A percentile compares a stretch with the other conserved stretches of the same genome.
These are phyloP conservation scores for Cercophora sp. DNA, from an alignment of 495 filamentous ascomycete genomes.

Conservation along the genomic window DNA sequence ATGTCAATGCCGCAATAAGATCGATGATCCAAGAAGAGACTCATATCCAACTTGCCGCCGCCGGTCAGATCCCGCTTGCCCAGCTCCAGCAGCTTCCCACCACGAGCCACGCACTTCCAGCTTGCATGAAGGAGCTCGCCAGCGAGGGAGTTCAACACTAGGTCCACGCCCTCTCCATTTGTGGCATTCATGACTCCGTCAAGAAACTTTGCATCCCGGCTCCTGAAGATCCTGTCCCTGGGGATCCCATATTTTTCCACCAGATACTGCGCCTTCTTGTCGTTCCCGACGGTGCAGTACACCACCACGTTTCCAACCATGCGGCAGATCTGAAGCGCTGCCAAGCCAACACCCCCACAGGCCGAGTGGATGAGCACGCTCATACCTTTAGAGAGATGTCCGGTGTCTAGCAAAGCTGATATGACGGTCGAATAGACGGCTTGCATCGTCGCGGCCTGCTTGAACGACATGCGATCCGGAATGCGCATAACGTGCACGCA, in stretches of 20 bases:
- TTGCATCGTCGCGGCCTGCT: slow-evolving; percentile 27
- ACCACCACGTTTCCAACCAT: slow-evolving; percentile 16
- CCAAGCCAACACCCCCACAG: slow-evolving; percentile 45
- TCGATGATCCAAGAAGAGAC: slow-evolving; percentile 36
- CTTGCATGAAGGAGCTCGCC: slow-evolving; percentile 46
- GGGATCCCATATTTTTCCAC: slow-evolving; percentile 34
- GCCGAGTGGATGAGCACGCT: slow-evolving; percentile 48
- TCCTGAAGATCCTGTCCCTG: slow-evolving; percentile 37
- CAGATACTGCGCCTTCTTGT: slow-evolving; percentile 38
- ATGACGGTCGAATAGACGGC: slow-evolving; percentile 32
- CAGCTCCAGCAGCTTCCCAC: slow-evolving; percentile 51
- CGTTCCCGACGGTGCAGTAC: slow-evolving; percentile 43
- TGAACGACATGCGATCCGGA: slow-evolving; percentile 28
- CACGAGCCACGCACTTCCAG: slow-evolving; percentile 47
- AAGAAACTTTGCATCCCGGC: slow-evolving; percentile 27
- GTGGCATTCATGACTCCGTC: slow-evolving; percentile 43
- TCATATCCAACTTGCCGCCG: slow-evolving; percentile 36
- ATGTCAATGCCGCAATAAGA: slow-evolving; percentile 46
- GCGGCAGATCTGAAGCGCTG: slow-evolving; percentile 37
- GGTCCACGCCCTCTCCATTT: slow-evolving; percentile 42
- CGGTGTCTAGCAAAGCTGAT: slow-evolving; percentile 29
- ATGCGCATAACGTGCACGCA: neutral
- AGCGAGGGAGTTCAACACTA: slow-evolving; percentile 52
- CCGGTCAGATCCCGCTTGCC: slow-evolving; percentile 33
- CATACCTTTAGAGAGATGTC: slow-evolving; percentile 29